Evolutionary conservation across 2,329 filamentous ascomycete species (phyloP).

Genomic region (Trichoderma pleuroti): DNA sequence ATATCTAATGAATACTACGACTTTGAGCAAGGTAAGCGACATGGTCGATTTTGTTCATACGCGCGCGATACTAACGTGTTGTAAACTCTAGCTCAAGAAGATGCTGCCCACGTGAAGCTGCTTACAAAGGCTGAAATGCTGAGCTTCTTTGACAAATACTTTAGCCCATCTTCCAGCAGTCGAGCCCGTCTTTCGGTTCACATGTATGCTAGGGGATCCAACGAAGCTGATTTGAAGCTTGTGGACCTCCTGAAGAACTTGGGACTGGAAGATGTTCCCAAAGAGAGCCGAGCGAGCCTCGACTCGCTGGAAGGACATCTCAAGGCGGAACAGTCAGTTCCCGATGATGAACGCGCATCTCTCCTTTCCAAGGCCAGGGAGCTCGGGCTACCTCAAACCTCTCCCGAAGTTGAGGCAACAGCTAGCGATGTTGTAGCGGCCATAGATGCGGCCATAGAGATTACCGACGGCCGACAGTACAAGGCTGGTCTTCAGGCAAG

Average conservation of each 20-base stretch:
- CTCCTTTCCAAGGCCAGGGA: constrained; percentile 46
- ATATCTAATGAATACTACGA: constrained; percentile 85
- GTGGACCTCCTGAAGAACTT: constrained; percentile 38
- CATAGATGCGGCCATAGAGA: constrained; percentile 48
- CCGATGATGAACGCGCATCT: constrained; percentile 48
- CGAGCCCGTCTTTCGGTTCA: constrained; percentile 85
- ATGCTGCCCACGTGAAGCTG: constrained; percentile 69
- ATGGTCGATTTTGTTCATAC: background rate
- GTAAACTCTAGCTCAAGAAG: constrained; percentile 57
- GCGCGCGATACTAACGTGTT: background rate
- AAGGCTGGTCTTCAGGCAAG: constrained; percentile 73
- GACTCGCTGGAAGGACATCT: constrained; percentile 51
- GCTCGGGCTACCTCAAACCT: constrained; percentile 38
- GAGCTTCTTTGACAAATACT: constrained; percentile 71
- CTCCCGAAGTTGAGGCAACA: constrained; percentile 32
- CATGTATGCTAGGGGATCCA: constrained; percentile 66
- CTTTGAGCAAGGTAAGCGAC: constrained; percentile 71
- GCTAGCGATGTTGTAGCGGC: constrained; percentile 43
- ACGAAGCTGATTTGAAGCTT: constrained; percentile 45
- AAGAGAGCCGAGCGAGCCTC: constrained; percentile 47
- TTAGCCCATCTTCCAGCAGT: constrained; percentile 67
- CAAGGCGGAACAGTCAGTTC: constrained; percentile 43
- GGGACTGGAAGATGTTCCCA: constrained; percentile 33
- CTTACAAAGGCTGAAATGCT: constrained; percentile 78
- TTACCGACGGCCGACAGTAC: constrained; percentile 76